These are phyloP conservation scores for Avicennia marina DNA, from an alignment of 257 asterid species.

Conservation along the genomic window DNA sequence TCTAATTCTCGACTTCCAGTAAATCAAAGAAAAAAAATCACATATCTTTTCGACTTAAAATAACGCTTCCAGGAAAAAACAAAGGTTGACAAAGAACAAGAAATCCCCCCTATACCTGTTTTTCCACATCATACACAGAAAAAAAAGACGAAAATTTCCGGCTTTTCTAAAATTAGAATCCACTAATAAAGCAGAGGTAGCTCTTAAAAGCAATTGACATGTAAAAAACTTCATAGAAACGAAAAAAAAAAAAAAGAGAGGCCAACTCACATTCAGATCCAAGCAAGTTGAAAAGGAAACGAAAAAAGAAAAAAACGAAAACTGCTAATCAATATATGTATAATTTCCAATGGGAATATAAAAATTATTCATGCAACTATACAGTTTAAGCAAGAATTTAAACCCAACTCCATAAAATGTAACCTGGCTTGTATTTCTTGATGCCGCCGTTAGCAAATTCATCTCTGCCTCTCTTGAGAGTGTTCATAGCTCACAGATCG, in stretches of 20 bases:
- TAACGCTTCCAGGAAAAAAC: too few relatives aligned
- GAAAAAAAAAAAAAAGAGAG: too few relatives aligned
- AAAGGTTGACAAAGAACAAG: not conserved
- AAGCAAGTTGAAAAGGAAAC: not conserved
- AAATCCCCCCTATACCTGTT: not conserved
- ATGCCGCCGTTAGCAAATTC: conserved; percentile 49
- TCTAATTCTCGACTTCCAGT: too few relatives aligned
- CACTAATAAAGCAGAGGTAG: not conserved
- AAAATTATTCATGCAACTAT: not conserved
- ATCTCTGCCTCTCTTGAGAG: conserved; percentile 46
- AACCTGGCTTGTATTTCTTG: conserved; percentile 76
- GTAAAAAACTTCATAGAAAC: not conserved
- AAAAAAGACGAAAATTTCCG: not conserved
- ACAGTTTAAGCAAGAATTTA: conserved; percentile 12
- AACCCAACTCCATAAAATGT: not conserved
- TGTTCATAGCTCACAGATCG: conserved; percentile 26
- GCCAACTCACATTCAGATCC: not conserved
- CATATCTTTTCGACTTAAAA: too few relatives aligned
- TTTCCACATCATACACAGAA: too few relatives aligned
- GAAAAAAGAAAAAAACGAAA: too few relatives aligned
- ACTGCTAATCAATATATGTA: not conserved
- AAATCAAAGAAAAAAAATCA: too few relatives aligned
- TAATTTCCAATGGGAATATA: not conserved
- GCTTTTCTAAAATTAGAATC: not conserved
- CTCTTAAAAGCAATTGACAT: not conserved